phyloP scores from a whole-genome alignment of 257 asterid genomes.

The Anisodus acutangulus region DNA sequence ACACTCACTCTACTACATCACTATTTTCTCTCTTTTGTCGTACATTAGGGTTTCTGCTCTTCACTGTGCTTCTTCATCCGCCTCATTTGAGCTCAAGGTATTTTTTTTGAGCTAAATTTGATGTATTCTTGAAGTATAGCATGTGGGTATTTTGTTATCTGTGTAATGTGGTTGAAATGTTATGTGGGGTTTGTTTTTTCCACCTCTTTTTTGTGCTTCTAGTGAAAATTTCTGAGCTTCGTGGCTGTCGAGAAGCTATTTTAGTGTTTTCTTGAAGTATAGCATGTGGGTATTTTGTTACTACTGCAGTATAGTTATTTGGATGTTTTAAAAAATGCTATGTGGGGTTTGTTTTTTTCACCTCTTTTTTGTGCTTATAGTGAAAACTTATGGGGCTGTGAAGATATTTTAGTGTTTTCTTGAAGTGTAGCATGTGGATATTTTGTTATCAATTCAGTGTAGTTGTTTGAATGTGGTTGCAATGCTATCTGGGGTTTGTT shows the following conservation, averaged over 20 bases:
- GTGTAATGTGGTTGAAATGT: neutral
- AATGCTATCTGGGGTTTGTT: neutral
- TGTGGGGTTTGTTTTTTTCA: neutral
- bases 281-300: neutral
- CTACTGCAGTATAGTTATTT: neutral
- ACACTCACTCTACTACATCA: neutral
- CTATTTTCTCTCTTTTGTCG: neutral
- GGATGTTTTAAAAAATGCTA: neutral
- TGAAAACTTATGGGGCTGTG: too few relatives aligned
- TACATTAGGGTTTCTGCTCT: conserved; percentile 23
- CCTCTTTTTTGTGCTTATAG: too few relatives aligned
- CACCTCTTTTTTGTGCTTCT: neutral
- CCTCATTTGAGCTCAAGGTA: conserved; percentile 11
- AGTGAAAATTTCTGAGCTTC: neutral
- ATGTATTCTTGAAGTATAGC: neutral
- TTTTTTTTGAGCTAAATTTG: neutral
- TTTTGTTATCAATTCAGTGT: neutral
- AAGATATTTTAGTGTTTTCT: neutral
- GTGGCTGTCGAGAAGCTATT: neutral
- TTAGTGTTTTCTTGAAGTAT: neutral
- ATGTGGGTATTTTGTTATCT: neutral
- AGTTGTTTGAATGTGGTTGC: neutral
- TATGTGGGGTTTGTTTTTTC: neutral
- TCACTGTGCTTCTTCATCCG: neutral
- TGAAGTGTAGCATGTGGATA: neutral